Conservation (phyloP, 805 yeast genomes). For the Ogataea haglerorum region DNA sequence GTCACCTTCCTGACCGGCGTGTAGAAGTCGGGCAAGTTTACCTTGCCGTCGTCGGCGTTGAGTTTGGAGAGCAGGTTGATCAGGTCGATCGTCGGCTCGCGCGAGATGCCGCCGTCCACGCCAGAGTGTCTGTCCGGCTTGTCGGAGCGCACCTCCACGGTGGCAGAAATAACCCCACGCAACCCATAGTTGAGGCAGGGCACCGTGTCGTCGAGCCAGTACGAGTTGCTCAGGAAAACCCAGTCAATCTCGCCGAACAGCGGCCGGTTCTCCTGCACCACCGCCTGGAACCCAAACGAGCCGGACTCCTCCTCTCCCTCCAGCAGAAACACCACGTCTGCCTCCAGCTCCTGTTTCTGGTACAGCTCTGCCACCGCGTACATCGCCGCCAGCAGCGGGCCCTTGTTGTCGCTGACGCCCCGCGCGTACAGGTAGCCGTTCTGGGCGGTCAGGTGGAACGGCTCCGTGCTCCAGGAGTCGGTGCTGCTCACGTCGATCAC, state of each 20-base stretch:
- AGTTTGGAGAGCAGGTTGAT: conserved; percentile 67
- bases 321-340: conserved; percentile 77
- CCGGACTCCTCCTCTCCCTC: conserved; percentile 98
- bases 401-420: conserved; percentile 94
- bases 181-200: conserved; percentile 95
- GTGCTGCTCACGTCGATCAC: conserved; percentile 75
- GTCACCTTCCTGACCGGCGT: conserved; percentile 60
- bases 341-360: conserved; percentile 46
- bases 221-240: conserved; percentile 85
- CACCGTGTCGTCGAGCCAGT: conserved; percentile 85
- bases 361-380: conserved; percentile 78
- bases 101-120: conserved; percentile 87
- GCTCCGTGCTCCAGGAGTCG: conserved; percentile 68
- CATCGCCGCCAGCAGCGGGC: conserved; percentile 84
- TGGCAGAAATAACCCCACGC: conserved; percentile 83
- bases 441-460: conserved; percentile 68
- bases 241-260: conserved; percentile 78
- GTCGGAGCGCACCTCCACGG: conserved; percentile 67
- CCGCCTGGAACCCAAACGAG: conserved; percentile 75
- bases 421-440: conserved; percentile 88
- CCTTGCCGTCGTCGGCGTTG: conserved; percentile 51
- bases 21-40: conserved; percentile 66
- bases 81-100: conserved; percentile 88
- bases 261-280: conserved; percentile 48
- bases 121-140: conserved; percentile 93